These are phyloP conservation scores for Aspergillus hancockii DNA, from an alignment of 495 filamentous ascomycete genomes.

Conservation along the genomic window DNA sequence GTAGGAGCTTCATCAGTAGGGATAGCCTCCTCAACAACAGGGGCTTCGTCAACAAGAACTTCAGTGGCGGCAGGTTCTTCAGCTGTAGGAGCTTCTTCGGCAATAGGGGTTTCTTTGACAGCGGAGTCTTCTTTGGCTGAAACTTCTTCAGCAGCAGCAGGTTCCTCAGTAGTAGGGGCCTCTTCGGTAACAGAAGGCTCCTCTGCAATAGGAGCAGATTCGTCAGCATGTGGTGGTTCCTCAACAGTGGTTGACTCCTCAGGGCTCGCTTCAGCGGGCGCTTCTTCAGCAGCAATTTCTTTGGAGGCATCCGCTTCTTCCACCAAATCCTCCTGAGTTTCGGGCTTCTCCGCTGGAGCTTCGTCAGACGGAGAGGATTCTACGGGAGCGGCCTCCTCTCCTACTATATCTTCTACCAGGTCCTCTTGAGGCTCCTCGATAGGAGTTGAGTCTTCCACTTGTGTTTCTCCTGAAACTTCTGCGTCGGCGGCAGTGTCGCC, in stretches of 20 bases:
- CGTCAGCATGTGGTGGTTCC: slow-evolving; percentile 14
- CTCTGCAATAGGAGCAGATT: slow-evolving; percentile 12
- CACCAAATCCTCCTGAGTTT: slow-evolving; percentile 23
- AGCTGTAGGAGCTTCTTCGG: slow-evolving; percentile 14
- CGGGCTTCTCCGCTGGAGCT: slow-evolving; percentile 8
- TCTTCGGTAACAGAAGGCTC: slow-evolving; percentile 13
- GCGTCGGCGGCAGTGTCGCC: slow-evolving; percentile 10
- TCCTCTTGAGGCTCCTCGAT: slow-evolving; percentile 18
- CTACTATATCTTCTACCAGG: slow-evolving; percentile 8
- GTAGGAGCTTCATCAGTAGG: slow-evolving; percentile 11
- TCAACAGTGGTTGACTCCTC: slow-evolving; percentile 13
- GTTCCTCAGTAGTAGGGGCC: slow-evolving; percentile 8
- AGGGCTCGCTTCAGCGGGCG: slow-evolving; percentile 1
- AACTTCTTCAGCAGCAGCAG: slow-evolving; percentile 11
- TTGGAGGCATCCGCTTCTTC: slow-evolving; percentile 19
- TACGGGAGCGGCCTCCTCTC: slow-evolving; percentile 12
- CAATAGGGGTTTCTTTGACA: slow-evolving; percentile 10
- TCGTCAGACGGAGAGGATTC: slow-evolving; percentile 15
- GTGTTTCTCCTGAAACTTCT: slow-evolving; percentile 11
- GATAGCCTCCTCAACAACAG: slow-evolving; percentile 3
- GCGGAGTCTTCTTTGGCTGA: slow-evolving; percentile 5
- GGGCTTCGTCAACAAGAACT: slow-evolving; percentile 11
- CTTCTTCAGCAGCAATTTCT: slow-evolving; percentile 16
- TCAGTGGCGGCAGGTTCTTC: slow-evolving; percentile 14
- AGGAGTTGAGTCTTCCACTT: slow-evolving; percentile 5